These are phyloP conservation scores for Sporothrix pseudoabietina DNA, from an alignment of 2,329 filamentous ascomycete genomes.

Conservation along the genomic window DNA sequence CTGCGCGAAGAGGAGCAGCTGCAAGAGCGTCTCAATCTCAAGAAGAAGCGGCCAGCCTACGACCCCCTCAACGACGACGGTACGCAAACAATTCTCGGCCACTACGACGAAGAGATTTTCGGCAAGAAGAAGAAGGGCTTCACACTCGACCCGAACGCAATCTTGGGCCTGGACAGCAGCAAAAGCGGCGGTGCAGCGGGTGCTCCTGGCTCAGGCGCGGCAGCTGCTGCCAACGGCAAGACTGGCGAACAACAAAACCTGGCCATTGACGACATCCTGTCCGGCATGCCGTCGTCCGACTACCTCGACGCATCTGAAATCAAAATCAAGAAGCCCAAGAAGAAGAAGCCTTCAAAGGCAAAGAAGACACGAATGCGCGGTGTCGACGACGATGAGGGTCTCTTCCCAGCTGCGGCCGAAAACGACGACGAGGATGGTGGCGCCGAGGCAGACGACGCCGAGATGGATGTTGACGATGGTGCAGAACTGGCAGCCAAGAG, in stretches of 20 bases:
- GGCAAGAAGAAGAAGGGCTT: constrained; percentile 89
- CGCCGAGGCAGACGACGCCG: constrained; percentile 35
- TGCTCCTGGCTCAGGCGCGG: neutral
- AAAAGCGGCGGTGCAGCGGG: constrained; percentile 46
- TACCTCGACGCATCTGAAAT: constrained; percentile 85
- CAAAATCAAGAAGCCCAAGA: constrained; percentile 94
- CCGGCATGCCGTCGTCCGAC: constrained; percentile 74
- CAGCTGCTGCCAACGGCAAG: neutral
- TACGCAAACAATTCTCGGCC: constrained; percentile 70
- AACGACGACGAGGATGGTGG: constrained; percentile 42
- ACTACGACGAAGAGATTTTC: constrained; percentile 94
- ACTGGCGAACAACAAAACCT: constrained; percentile 66
- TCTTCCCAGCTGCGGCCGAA: constrained; percentile 50
- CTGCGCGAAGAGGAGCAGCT: constrained; percentile 72
- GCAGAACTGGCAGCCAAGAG: constrained; percentile 47
- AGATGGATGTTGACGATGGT: constrained; percentile 77
- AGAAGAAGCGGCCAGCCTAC: constrained; percentile 88
- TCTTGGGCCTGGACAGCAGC: constrained; percentile 64
- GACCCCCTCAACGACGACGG: constrained; percentile 71
- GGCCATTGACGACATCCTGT: constrained; percentile 68
- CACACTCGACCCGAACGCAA: constrained; percentile 78
- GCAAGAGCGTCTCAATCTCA: constrained; percentile 75
- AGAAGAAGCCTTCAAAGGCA: constrained; percentile 71
- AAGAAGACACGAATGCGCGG: constrained; percentile 71
- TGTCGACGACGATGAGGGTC: constrained; percentile 61